Conservation (phyloP, 116 monocot genomes). For the Cymodocea nodosa region DNA sequence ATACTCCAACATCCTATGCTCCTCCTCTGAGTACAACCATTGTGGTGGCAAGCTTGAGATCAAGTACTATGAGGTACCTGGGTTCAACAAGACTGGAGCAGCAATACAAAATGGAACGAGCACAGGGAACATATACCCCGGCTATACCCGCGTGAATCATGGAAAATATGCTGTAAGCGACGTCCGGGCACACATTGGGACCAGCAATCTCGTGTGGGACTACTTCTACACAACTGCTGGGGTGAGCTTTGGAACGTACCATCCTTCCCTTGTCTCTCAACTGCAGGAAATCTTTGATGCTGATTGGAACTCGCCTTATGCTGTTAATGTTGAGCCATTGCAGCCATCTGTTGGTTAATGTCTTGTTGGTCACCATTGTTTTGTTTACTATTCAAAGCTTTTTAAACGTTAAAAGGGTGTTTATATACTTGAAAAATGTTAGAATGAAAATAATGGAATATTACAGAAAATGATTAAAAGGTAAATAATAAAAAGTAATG, state of each 20-base stretch:
- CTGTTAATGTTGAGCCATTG: slow-evolving; percentile 44
- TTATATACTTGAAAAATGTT: no score
- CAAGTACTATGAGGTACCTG: slow-evolving; percentile 70
- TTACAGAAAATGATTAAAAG: no score
- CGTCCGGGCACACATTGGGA: slow-evolving; percentile 66
- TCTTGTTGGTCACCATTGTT: neutral
- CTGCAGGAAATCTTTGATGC: slow-evolving; percentile 77
- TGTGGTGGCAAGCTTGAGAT: slow-evolving; percentile 60
- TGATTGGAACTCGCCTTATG: slow-evolving; percentile 78
- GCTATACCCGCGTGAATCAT: slow-evolving; percentile 67
- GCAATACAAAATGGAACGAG: slow-evolving; percentile 31
- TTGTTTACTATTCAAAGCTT: no score
- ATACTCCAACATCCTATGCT: slow-evolving; percentile 59
- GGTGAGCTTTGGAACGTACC: slow-evolving; percentile 82
- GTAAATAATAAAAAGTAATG: no score
- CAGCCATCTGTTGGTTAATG: neutral
- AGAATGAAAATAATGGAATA: no score
- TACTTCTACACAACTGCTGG: slow-evolving; percentile 91
- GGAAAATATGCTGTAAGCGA: slow-evolving; percentile 87
- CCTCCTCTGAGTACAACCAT: slow-evolving; percentile 55
- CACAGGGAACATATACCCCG: slow-evolving; percentile 64
- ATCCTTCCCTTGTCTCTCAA: slow-evolving; percentile 49
- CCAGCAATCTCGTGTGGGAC: slow-evolving; percentile 92
- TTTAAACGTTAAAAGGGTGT: no score
- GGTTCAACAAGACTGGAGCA: slow-evolving; percentile 55